A percentile compares a stretch with the other conserved stretches of the same genome.
phyloP scores from a whole-genome alignment of 2,329 filamentous ascomycete species.

The Xylaria sp. region DNA sequence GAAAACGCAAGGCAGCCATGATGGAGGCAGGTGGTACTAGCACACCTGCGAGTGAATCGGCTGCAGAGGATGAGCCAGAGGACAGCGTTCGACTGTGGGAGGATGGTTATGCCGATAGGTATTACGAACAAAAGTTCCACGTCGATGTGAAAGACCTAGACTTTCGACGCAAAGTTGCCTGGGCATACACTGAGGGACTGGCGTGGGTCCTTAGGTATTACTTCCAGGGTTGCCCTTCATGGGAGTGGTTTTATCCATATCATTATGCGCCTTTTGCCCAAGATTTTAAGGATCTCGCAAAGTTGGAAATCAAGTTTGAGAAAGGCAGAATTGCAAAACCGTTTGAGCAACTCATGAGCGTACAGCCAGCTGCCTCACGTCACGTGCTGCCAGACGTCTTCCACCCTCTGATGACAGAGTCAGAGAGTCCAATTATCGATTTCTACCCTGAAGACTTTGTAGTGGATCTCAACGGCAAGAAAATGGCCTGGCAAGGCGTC shows the following conservation, averaged over 20 bases:
- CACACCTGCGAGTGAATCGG: constrained; percentile 69
- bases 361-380: constrained; percentile 90
- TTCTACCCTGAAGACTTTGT: constrained; percentile 97
- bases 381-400: constrained; percentile 91
- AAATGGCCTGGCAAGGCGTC: constrained; percentile 97
- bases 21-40: constrained; percentile 67
- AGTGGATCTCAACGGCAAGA: constrained; percentile 95
- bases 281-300: constrained; percentile 86
- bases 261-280: constrained; percentile 98
- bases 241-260: constrained; percentile 99
- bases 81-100: constrained; percentile 95
- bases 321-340: constrained; percentile 88
- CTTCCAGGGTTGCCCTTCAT: constrained; percentile 96
- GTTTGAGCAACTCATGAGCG: constrained; percentile 98
- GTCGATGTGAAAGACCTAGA: constrained; percentile 82
- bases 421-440: constrained; percentile 92
- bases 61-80: constrained; percentile 69
- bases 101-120: constrained; percentile 91
- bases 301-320: constrained; percentile 83
- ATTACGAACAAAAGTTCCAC: constrained; percentile 97
- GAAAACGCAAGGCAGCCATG: constrained; percentile 81
- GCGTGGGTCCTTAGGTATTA: constrained; percentile 97
- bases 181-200: constrained; percentile 92
- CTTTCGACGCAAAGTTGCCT: constrained; percentile 89
- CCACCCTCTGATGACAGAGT: constrained; percentile 87